Percentiles rank a stretch among this genome's conserved stretches.
These are phyloP conservation scores for Prunus padus DNA, from an alignment of 306 rosid species.

Conservation along the genomic window DNA sequence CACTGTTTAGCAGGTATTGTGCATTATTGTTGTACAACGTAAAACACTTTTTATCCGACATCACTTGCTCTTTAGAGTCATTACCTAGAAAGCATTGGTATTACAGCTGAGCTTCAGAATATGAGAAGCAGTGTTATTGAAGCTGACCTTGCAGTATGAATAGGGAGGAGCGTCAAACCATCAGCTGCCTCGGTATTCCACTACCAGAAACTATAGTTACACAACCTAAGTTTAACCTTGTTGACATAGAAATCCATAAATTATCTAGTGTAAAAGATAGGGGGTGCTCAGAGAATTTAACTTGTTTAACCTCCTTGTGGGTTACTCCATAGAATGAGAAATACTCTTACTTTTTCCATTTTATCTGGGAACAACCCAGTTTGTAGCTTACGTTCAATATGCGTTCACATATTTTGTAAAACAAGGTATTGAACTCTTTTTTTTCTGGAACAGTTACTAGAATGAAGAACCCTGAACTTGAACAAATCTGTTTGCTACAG, in stretches of 20 bases:
- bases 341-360: not conserved
- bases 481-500: not conserved
- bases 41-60: not conserved
- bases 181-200: not conserved
- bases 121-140: not conserved
- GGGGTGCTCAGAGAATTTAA: not conserved
- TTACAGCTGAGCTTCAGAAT: not conserved
- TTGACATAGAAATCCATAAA: not conserved
- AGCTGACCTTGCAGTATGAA: not conserved
- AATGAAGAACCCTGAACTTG: not conserved
- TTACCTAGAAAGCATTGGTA: not conserved
- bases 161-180: not conserved
- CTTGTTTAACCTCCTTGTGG: not conserved
- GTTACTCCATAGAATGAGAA: not conserved
- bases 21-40: not conserved
- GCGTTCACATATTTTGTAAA: not conserved
- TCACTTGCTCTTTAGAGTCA: not conserved
- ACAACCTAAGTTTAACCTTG: not conserved
- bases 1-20: not conserved
- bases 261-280: not conserved
- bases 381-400: not conserved
- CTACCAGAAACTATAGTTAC: not conserved
- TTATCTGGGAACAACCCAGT: not conserved
- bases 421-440: not conserved
- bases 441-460: not conserved